phyloP scores from a whole-genome alignment of 2,329 filamentous ascomycete species.

The Ophiognomonia clavigignenti-juglandacearum region DNA sequence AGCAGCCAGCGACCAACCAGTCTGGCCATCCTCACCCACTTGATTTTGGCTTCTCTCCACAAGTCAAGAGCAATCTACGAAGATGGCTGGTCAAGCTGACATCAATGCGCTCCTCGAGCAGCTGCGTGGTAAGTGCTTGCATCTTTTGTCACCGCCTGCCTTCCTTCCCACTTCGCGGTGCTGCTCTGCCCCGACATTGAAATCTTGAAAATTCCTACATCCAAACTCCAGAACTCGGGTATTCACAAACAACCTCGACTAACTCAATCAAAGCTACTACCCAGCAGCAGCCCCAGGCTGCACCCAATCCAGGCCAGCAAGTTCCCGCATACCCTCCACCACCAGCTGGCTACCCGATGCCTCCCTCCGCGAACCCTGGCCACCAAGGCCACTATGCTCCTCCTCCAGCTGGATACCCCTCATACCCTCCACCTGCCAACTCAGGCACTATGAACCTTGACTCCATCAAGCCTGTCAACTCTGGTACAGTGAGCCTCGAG shows the following conservation, averaged over 20 bases:
- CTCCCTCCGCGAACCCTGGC: background rate
- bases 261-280: conserved; percentile 7
- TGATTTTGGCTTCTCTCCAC: background rate
- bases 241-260: background rate
- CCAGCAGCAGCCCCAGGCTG: conserved; percentile 12
- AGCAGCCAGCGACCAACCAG: background rate
- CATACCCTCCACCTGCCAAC: conserved; percentile 59
- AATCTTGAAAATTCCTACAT: too few relatives aligned
- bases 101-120: conserved; percentile 16
- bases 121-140: conserved; percentile 14
- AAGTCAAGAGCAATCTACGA: background rate
- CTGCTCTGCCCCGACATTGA: too few relatives aligned
- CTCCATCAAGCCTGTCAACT: conserved; percentile 71
- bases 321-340: conserved; percentile 12
- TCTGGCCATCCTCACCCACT: background rate
- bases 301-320: conserved; percentile 15
- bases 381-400: conserved; percentile 6
- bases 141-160: too few relatives aligned
- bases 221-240: too few relatives aligned
- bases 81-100: conserved; percentile 16
- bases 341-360: conserved; percentile 12
- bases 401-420: conserved; percentile 18
- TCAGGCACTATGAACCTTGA: conserved; percentile 78
- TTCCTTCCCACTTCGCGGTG: too few relatives aligned
- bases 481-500: conserved; percentile 76